A percentile compares a stretch with the other conserved stretches of the same genome.
Evolutionary conservation across 2,329 filamentous ascomycete genomes (phyloP).

Genomic region (Hymenoscyphus infarciens): DNA sequence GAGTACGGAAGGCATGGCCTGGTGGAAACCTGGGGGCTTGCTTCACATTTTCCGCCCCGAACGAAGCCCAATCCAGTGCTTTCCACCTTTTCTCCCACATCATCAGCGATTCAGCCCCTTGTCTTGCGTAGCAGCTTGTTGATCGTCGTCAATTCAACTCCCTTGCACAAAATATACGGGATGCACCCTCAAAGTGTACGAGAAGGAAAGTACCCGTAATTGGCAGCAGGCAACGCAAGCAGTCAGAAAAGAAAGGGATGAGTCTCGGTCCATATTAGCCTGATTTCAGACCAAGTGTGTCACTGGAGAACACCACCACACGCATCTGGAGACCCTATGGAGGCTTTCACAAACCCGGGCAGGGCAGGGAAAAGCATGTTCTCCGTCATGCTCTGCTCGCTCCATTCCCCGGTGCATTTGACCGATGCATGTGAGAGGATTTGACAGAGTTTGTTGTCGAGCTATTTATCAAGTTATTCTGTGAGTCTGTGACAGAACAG

Average conservation of each 20-base stretch:
- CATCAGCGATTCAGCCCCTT: conserved; percentile 10
- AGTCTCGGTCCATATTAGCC: conserved; percentile 14
- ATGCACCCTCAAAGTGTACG: conserved; percentile 1
- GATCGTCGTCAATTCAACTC: conserved; percentile 18
- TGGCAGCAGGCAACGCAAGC: conserved; percentile 5
- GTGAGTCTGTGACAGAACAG: not conserved
- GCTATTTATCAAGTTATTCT: conserved; percentile 1
- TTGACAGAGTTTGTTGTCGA: not conserved
- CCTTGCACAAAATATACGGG: conserved; percentile 3
- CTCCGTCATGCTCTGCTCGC: not conserved
- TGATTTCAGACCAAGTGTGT: conserved; percentile 14
- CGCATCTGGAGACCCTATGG: not conserved
- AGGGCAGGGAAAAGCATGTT: not conserved
- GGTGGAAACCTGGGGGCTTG: conserved; percentile 8
- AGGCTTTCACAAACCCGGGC: not conserved
- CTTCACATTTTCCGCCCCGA: conserved; percentile 11
- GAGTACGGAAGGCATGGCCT: conserved; percentile 7
- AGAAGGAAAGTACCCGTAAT: conserved; percentile 8
- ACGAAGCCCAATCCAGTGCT: conserved; percentile 4
- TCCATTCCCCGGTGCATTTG: too few species aligned
- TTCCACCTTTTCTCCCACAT: conserved; percentile 3
- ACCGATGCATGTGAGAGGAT: too few species aligned
- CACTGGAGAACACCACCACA: conserved; percentile 4
- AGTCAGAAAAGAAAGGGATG: conserved; percentile 11
- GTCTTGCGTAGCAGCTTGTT: conserved; percentile 17